Conservation (phyloP, 495 filamentous ascomycete genomes). For the Parathielavia hyrcaniae region DNA sequence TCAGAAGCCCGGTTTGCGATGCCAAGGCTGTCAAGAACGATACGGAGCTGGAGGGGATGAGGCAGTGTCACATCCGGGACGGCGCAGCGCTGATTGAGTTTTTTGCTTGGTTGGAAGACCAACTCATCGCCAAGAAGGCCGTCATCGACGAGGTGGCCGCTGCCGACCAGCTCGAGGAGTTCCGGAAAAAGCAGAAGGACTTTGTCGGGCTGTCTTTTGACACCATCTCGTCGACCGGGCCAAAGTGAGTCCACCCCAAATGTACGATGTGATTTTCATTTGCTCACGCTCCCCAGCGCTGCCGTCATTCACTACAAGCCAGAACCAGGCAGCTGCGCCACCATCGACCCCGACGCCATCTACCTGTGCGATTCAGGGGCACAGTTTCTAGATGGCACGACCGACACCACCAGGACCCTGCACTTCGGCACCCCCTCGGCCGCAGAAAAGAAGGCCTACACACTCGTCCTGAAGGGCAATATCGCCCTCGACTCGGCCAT, state of each 20-base stretch:
- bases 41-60: slow-evolving; percentile 85
- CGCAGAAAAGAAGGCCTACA: slow-evolving; percentile 87
- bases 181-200: slow-evolving; percentile 71
- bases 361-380: slow-evolving; percentile 97
- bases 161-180: slow-evolving; percentile 81
- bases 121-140: slow-evolving; percentile 66
- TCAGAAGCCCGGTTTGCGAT: slow-evolving; percentile 82
- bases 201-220: slow-evolving; percentile 92
- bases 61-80: slow-evolving; percentile 87
- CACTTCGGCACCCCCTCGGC: slow-evolving; percentile 84
- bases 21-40: slow-evolving; percentile 98
- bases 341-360: slow-evolving; percentile 78
- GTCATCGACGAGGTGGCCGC: slow-evolving; percentile 81
- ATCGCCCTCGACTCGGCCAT: slow-evolving; percentile 81
- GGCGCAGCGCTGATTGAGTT: slow-evolving; percentile 88
- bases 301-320: slow-evolving; percentile 98
- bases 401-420: slow-evolving; percentile 88
- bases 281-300: slow-evolving; percentile 42
- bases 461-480: slow-evolving; percentile 92
- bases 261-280: not conserved
- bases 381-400: slow-evolving; percentile 93
- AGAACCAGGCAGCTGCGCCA: slow-evolving; percentile 70
- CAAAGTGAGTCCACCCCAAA: slow-evolving; percentile 51
- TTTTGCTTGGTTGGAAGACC: slow-evolving; percentile 94
- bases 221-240: slow-evolving; percentile 90